A percentile compares a stretch with the other conserved stretches of the same genome.
Evolutionary conservation across 2,329 filamentous ascomycete genomes (phyloP).

Genomic region (Colletotrichum sp.): DNA sequence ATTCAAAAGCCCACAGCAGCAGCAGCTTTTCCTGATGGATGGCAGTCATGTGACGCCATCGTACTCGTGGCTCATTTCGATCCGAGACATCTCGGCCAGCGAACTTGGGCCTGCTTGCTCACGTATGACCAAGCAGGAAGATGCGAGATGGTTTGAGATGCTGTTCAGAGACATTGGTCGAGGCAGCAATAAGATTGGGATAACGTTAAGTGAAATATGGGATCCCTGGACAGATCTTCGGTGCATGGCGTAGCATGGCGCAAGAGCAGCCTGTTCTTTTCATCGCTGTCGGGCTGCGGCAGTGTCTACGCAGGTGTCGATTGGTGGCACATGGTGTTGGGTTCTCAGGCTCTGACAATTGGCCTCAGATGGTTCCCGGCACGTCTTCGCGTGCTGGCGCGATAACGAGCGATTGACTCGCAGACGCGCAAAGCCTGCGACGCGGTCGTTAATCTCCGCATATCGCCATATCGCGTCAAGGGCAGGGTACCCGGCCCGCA

Average conservation of each 20-base stretch:
- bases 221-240: slow-evolving; percentile 8
- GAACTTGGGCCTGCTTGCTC: background rate
- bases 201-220: background rate
- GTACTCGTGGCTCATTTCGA: background rate
- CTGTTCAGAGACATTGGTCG: background rate
- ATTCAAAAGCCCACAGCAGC: background rate
- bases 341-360: background rate
- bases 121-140: background rate
- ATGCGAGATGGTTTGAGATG: background rate
- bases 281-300: background rate
- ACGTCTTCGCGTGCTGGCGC: background rate
- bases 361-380: background rate
- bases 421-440: slow-evolving; percentile 2
- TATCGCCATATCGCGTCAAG: background rate
- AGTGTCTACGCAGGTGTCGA: background rate
- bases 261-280: background rate
- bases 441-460: slow-evolving; percentile 7
- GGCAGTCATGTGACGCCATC: background rate
- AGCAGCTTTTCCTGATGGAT: background rate
- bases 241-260: background rate
- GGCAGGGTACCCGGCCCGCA: background rate
- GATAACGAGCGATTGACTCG: background rate
- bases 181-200: background rate
- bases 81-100: slow-evolving; percentile 2
- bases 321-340: background rate